Conservation (phyloP, 495 filamentous ascomycete species). For the Viridothelium virens region DNA sequence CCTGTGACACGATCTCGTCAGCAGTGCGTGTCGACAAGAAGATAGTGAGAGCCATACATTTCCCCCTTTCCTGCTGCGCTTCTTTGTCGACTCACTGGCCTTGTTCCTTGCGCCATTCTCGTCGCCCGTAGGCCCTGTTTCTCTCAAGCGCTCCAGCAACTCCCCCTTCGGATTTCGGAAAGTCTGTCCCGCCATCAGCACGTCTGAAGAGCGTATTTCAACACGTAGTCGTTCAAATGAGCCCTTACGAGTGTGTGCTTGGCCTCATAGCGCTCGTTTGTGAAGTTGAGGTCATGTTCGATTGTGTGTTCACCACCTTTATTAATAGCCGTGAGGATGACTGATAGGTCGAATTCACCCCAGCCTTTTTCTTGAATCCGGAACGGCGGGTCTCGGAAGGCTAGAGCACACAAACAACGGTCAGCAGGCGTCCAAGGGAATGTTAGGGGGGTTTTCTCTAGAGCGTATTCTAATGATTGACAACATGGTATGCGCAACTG, state of each 20-base stretch:
- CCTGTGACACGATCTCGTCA: slow-evolving; percentile 33
- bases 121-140: slow-evolving; percentile 65
- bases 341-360: slow-evolving; percentile 97
- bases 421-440: not conserved
- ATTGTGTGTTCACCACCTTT: slow-evolving; percentile 76
- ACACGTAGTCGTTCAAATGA: not conserved
- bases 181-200: slow-evolving; percentile 38
- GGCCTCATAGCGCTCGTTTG: slow-evolving; percentile 68
- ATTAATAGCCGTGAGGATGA: slow-evolving; percentile 70
- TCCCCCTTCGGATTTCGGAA: slow-evolving; percentile 90
- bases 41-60: not conserved
- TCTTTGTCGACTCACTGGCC: slow-evolving; percentile 57
- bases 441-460: not conserved
- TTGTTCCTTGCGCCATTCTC: slow-evolving; percentile 51
- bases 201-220: not conserved
- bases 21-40: not conserved
- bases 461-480: no score
- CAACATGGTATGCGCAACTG: not conserved
- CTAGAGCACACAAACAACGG: slow-evolving; percentile 21
- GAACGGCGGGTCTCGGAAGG: slow-evolving; percentile 69
- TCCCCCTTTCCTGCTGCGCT: slow-evolving; percentile 57
- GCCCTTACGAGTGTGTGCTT: slow-evolving; percentile 63
- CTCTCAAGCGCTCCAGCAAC: slow-evolving; percentile 62
- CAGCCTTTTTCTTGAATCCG: slow-evolving; percentile 87
- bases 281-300: slow-evolving; percentile 88